A percentile compares a stretch with the other conserved stretches of the same genome.
These are phyloP conservation scores for Yamadazyma kanchanaburiensis DNA, from an alignment of 1,139 yeast species.

Conservation along the genomic window DNA sequence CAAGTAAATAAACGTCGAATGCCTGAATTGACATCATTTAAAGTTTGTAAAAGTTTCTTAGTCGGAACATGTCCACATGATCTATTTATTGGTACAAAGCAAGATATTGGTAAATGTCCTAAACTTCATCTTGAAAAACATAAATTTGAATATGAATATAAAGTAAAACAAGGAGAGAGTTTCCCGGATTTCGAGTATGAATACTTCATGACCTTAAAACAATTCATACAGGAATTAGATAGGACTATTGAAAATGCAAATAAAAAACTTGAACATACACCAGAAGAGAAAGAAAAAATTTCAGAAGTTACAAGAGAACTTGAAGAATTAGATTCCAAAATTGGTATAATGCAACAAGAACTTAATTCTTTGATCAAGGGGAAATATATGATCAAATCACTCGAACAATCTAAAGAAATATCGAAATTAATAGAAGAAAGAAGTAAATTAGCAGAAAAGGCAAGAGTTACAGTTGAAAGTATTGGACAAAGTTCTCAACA, in stretches of 20 bases:
- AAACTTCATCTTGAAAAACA: constrained; percentile 73
- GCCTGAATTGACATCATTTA: constrained; percentile 57
- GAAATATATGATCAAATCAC: constrained; percentile 51
- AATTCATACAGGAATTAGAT: constrained; percentile 65
- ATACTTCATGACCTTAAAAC: constrained; percentile 52
- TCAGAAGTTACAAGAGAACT: constrained; percentile 61
- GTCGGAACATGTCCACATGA: constrained; percentile 92
- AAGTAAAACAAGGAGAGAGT: constrained; percentile 49
- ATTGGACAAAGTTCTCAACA: constrained; percentile 88
- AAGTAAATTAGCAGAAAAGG: constrained; percentile 47
- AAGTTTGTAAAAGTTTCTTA: constrained; percentile 75
- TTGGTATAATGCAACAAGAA: constrained; percentile 72
- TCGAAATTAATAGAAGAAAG: constrained; percentile 46
- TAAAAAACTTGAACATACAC: constrained; percentile 68
- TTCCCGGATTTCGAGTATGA: constrained; percentile 74
- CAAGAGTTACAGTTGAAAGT: constrained; percentile 63
- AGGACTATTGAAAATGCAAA: constrained; percentile 63
- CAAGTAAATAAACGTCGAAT: constrained; percentile 35
- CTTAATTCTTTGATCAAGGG: constrained; percentile 52
- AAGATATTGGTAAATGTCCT: constrained; percentile 80
- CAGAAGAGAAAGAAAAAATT: constrained; percentile 70
- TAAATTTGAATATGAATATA: constrained; percentile 66
- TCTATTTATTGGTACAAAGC: constrained; percentile 77
- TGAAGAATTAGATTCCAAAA: constrained; percentile 61
- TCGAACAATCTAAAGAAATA: constrained; percentile 44